Conservation (phyloP, 257 asterid genomes). For the Parsonsia alboflavescens region DNA sequence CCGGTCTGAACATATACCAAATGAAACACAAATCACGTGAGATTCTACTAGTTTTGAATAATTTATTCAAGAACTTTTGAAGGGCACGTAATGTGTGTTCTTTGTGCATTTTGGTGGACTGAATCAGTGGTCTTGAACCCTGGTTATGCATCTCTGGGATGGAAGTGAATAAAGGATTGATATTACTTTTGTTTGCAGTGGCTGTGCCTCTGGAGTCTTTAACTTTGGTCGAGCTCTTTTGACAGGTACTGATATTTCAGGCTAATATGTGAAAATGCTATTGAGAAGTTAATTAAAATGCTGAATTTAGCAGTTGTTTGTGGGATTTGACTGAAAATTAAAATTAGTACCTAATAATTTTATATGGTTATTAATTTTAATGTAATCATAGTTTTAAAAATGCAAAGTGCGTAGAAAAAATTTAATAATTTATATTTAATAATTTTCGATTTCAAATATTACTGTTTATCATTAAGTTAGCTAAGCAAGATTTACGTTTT, state of each 20-base stretch:
- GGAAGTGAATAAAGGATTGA: not conserved
- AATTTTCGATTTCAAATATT: too few relatives aligned
- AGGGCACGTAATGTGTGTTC: not conserved
- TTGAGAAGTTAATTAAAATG: not conserved
- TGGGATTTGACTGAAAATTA: too few relatives aligned
- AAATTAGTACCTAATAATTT: too few relatives aligned
- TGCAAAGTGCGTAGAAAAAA: too few relatives aligned
- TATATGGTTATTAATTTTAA: too few relatives aligned
- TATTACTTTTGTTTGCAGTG: not conserved
- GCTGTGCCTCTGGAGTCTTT: not conserved
- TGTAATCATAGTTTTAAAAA: too few relatives aligned
- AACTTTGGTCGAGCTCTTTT: not conserved
- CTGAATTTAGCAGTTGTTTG: not conserved
- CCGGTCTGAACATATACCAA: conserved; percentile 10
- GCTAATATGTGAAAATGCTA: not conserved
- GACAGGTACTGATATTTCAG: not conserved
- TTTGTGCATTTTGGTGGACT: not conserved
- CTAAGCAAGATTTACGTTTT: too few relatives aligned
- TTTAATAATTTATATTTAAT: too few relatives aligned
- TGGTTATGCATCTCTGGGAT: not conserved
- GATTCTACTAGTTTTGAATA: not conserved
- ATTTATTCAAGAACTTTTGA: not conserved
- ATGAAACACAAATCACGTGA: not conserved
- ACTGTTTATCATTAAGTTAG: too few relatives aligned
- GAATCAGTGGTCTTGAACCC: not conserved